Percentiles rank a stretch among this genome's conserved stretches.
These are phyloP conservation scores for Alternaria gansuensis DNA, from an alignment of 2,329 filamentous ascomycete species.

Conservation along the genomic window DNA sequence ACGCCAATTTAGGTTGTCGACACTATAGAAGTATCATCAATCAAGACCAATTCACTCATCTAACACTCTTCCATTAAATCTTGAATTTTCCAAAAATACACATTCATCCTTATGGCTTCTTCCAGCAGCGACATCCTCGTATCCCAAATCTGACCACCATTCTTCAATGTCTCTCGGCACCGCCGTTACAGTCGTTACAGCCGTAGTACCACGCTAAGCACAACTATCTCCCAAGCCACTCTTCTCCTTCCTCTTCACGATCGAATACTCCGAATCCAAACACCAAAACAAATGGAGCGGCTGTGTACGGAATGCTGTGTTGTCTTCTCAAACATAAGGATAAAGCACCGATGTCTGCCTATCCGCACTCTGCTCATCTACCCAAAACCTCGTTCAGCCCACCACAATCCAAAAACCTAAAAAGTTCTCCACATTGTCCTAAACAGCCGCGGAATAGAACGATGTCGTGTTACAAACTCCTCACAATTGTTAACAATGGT, in stretches of 20 bases:
- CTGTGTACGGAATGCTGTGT: too few relatives aligned
- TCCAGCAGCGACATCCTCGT: not conserved
- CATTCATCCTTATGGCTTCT: not conserved
- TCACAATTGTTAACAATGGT: fast-evolving
- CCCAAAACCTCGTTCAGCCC: not conserved
- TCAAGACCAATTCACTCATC: fast-evolving
- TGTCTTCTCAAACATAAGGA: too few relatives aligned
- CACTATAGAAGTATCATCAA: not conserved
- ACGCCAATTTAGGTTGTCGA: not conserved
- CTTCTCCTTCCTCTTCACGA: not conserved
- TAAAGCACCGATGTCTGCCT: not conserved
- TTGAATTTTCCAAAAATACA: not conserved
- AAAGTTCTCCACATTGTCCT: not conserved
- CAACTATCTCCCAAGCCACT: not conserved
- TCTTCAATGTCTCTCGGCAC: not conserved
- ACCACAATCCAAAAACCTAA: not conserved
- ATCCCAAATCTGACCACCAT: not conserved
- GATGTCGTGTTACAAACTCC: not conserved
- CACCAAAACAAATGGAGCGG: not conserved
- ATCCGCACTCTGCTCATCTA: not conserved
- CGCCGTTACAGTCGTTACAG: too few relatives aligned
- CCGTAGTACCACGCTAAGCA: not conserved
- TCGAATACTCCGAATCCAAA: not conserved
- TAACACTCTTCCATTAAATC: not conserved
- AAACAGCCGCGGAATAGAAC: not conserved